Percentiles rank a stretch among this genome's conserved stretches.
Conservation (phyloP, 257 asterid genomes). For the Cynanchum wilfordii region DNA sequence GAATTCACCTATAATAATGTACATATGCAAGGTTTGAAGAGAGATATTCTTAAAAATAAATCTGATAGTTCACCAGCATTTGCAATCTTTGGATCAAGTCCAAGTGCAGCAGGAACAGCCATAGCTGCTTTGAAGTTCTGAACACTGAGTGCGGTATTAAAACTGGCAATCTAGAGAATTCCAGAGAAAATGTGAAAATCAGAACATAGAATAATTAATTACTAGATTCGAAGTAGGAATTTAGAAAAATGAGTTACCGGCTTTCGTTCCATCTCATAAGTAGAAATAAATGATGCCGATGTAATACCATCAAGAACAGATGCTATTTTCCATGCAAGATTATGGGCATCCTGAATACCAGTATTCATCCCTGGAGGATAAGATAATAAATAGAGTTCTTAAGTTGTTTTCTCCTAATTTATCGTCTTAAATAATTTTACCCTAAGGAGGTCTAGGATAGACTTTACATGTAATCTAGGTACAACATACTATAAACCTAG, state of each 20-base stretch:
- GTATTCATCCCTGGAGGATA: constrained; percentile 76
- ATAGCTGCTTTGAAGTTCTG: constrained; percentile 86
- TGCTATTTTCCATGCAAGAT: constrained; percentile 97
- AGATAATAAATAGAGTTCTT: constrained; percentile 5
- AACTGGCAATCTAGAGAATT: constrained; percentile 64
- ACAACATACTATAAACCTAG: background rate
- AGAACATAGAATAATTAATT: background rate
- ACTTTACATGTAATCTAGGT: background rate
- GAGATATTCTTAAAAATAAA: constrained; percentile 1
- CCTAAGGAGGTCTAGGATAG: background rate
- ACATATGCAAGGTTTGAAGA: constrained; percentile 5
- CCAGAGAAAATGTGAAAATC: background rate
- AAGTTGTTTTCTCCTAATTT: constrained; percentile 9
- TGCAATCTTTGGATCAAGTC: constrained; percentile 85
- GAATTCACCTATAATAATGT: background rate
- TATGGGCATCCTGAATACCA: constrained; percentile 96
- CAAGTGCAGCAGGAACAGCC: constrained; percentile 95
- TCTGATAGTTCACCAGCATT: constrained; percentile 50
- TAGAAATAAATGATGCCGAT: constrained; percentile 55
- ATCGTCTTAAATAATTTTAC: background rate
- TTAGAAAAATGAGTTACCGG: constrained; percentile 41
- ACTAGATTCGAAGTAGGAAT: background rate
- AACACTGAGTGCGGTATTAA: constrained; percentile 76
- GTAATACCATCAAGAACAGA: constrained; percentile 59
- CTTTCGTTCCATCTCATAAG: constrained; percentile 83